Base-by-base conservation (phyloP, 2,329 filamentous ascomycete genomes). In the Botrytis porri region DNA sequence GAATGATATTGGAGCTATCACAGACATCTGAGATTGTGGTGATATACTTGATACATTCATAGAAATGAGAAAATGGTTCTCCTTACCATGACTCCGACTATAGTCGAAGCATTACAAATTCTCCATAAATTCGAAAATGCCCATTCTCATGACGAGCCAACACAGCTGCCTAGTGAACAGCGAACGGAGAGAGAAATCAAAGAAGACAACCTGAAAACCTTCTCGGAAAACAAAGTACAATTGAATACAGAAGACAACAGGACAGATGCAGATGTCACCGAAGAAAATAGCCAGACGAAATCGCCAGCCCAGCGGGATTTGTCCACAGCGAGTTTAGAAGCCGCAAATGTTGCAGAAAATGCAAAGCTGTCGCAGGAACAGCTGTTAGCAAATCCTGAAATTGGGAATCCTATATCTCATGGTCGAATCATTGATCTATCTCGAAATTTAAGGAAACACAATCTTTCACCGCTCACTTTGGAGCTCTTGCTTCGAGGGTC, bases 401-500 rank as follows among this genome's bases (percentile, higher is more conserved):
- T 89, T 48, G 92, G 91, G 67, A 88, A 89, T 4, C 91, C 93
- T 41, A 90, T 95, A 77, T 89, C 91, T 3, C 93, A 95, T 80
- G 82, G 84, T 70, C 91, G 95, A 78, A 83, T 95, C 29, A 82
- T 95, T 69, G 82, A 87, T 59, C 81, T 94, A 0, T 90, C 90
- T 80, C 87, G 83, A 75, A 79, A 81, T 2, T 81, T 92, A 10
- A 85, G 84, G 75, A 75, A 76, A 0, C 76, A 81, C 8, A 78
- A 77, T 14, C 70, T 81, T 41, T 74, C 78, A 7, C 75, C 77
- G 20, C 86, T 83, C 73, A 88, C 86, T 25, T 86, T 98, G 20
- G 92, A 95, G 77, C 80, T 83, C 48, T 87, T 98, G 45, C 86
- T 98, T 16, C 88, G 85, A 72, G 93, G 93, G 63, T 89, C 93